phyloP scores from a whole-genome alignment of 768 basidiomycete genomes.

The Crassisporium funariophilum region DNA sequence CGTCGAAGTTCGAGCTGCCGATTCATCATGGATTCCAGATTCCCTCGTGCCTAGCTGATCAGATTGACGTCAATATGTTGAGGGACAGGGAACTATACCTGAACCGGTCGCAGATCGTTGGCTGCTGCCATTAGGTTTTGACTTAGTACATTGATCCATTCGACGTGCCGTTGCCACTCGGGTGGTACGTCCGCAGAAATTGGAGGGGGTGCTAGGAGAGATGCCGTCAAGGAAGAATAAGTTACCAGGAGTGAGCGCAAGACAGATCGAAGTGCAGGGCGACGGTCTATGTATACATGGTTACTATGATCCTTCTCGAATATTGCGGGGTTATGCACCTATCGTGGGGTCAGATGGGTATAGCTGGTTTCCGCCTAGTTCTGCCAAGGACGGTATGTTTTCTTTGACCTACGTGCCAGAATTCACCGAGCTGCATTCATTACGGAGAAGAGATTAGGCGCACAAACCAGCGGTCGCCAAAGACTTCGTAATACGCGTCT shows the following conservation, averaged over 20 bases:
- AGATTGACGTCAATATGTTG: slow-evolving; percentile 1
- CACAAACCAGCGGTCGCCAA: slow-evolving; percentile 91
- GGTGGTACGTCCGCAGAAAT: slow-evolving; percentile 48
- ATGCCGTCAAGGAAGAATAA: slow-evolving; percentile 72
- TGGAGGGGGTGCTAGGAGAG: slow-evolving; percentile 66
- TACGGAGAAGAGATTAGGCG: slow-evolving; percentile 30
- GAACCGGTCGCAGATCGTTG: slow-evolving; percentile 87
- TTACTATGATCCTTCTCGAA: not conserved
- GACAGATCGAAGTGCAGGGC: slow-evolving; percentile 70
- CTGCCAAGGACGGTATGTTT: slow-evolving; percentile 77
- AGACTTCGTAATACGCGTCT: slow-evolving; percentile 70
- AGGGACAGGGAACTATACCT: slow-evolving; percentile 45
- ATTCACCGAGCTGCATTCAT: slow-evolving; percentile 8
- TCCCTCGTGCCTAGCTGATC: slow-evolving; percentile 65
- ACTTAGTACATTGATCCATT: slow-evolving; percentile 79
- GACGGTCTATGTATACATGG: slow-evolving; percentile 55
- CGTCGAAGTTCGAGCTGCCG: slow-evolving; percentile 73
- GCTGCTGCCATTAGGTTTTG: slow-evolving; percentile 91
- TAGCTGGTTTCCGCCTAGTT: slow-evolving; percentile 77
- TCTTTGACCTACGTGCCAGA: slow-evolving; percentile 67
- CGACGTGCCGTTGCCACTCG: slow-evolving; percentile 74
- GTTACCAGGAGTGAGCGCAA: slow-evolving; percentile 78
- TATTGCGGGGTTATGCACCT: slow-evolving; percentile 43
- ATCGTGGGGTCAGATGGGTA: slow-evolving; percentile 73
- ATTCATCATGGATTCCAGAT: slow-evolving; percentile 81